phyloP scores from a whole-genome alignment of 495 filamentous ascomycete species.

The Aspergillus haitiensis region DNA sequence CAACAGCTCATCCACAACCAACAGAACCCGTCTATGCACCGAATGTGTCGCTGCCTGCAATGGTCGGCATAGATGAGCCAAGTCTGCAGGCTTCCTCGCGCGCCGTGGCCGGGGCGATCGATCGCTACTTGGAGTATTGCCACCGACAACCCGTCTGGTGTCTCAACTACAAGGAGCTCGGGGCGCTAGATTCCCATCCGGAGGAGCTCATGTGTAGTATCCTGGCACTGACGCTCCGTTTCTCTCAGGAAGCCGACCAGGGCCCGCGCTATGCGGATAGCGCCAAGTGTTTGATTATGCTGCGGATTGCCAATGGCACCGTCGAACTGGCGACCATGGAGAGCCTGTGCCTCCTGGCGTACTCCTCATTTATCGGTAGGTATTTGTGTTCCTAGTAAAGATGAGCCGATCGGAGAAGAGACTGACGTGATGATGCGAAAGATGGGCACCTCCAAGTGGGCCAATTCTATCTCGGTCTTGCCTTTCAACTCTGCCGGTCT shows the following conservation, averaged over 20 bases:
- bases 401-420: not conserved
- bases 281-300: slow-evolving; percentile 46
- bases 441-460: slow-evolving; percentile 44
- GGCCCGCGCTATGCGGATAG: slow-evolving; percentile 42
- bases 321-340: slow-evolving; percentile 48
- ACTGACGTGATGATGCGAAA: slow-evolving; percentile 19
- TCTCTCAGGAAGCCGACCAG: slow-evolving; percentile 40
- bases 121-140: slow-evolving; percentile 48
- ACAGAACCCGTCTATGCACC: slow-evolving; percentile 16
- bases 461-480: slow-evolving; percentile 45
- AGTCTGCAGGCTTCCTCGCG: slow-evolving; percentile 30
- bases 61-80: slow-evolving; percentile 36
- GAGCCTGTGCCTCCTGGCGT: slow-evolving; percentile 46
- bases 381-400: not conserved
- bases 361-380: slow-evolving; percentile 44
- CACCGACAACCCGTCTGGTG: slow-evolving; percentile 52
- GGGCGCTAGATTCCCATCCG: slow-evolving; percentile 34
- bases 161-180: slow-evolving; percentile 45
- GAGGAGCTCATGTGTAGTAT: slow-evolving; percentile 48
- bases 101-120: slow-evolving; percentile 35
- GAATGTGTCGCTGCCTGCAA: slow-evolving; percentile 30
- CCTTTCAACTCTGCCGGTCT: slow-evolving; percentile 46
- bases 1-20: slow-evolving; percentile 22
- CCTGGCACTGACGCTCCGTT: slow-evolving; percentile 43
- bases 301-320: slow-evolving; percentile 48